These are phyloP conservation scores for Gloeophyllum trabeum DNA, from an alignment of 768 basidiomycete genomes.

Conservation along the genomic window DNA sequence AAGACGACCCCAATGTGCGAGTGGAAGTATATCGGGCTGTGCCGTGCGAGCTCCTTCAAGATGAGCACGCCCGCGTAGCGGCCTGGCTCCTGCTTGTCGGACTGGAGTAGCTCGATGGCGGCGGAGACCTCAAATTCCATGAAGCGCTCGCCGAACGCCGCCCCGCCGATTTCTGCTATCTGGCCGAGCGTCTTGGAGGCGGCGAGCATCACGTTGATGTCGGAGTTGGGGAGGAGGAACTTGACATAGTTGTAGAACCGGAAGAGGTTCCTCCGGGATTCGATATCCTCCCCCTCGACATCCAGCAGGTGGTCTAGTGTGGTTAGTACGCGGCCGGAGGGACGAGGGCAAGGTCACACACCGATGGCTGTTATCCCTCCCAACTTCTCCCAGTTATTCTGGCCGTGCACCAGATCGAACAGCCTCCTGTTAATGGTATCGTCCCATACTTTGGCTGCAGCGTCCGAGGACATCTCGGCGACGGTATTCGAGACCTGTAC, in stretches of 20 bases:
- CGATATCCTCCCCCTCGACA: constrained; percentile 70
- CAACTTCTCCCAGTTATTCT: constrained; percentile 66
- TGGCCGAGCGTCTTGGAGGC: constrained; percentile 88
- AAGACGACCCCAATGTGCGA: constrained; percentile 81
- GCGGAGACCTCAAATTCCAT: constrained; percentile 85
- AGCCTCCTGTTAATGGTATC: constrained; percentile 71
- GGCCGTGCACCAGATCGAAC: constrained; percentile 78
- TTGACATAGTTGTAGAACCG: constrained; percentile 91
- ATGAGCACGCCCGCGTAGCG: constrained; percentile 93
- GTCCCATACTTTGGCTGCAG: constrained; percentile 76
- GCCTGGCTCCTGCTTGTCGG: constrained; percentile 65
- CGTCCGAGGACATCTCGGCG: constrained; percentile 74
- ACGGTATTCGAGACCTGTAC: constrained; percentile 59
- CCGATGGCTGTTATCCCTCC: constrained; percentile 87
- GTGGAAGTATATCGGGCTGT: constrained; percentile 82
- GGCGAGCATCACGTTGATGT: constrained; percentile 88
- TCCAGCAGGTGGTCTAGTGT: constrained; percentile 68
- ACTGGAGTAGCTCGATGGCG: constrained; percentile 70
- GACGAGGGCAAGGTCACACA: constrained; percentile 19
- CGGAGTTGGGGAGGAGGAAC: constrained; percentile 80
- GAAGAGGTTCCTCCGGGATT: constrained; percentile 72
- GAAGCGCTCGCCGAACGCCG: constrained; percentile 77
- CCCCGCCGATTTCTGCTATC: constrained; percentile 76
- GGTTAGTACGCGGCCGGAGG: constrained; percentile 7
- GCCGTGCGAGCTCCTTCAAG: constrained; percentile 84